Base-by-base conservation (phyloP, 768 basidiomycete species). In the Pholiota conissans region DNA sequence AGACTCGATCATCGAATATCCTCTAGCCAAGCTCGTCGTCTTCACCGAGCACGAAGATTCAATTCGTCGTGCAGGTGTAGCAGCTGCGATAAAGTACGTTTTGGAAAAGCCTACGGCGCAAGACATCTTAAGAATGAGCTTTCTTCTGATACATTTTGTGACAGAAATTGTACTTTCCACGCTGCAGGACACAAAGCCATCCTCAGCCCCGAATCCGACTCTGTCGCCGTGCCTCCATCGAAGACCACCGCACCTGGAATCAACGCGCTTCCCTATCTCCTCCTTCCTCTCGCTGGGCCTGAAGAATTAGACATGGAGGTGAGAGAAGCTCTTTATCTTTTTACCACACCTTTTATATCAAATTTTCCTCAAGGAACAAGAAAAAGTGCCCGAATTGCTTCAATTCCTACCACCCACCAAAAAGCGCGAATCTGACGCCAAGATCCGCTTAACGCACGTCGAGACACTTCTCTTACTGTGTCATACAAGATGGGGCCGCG, bases 261-360 rank as follows among this genome's bases (percentile, higher is more conserved):
- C 32, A 89, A 94, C 71, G 83, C 89, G 2, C 79, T 98, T 9
- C 89, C 93, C 0, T 90, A 86, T 67, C 78, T 99, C 10, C 79
- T 99, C 3, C 82, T 95, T 0, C 96, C 97, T 0, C 77, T 99
- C 2, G 94, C 96, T 39, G 95, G 96, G 5, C 90, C 94, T 1
- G 97, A 98, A 71, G 97, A 98, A 72, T 87, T 92, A 58, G 95
- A 97, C 56, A 78, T 96, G 1, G 95, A 98, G 60, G 93, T 92
- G 63, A 52, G 78, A n/a, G n/a, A n/a, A n/a, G 54, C 22, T 54
- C 22, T 13, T 32, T 10, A n/a, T 2, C 26, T 30, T 29, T 35
- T 30, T 16, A 51, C 42, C 47, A 39, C 10, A 24, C 27, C 47
- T 22, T 57, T 30, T 42, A 14, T 42, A 48, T 22, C 22, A 8